These are phyloP conservation scores for Sugiyamaella mastotermitis DNA, from an alignment of 805 yeast genomes.

Conservation along the genomic window DNA sequence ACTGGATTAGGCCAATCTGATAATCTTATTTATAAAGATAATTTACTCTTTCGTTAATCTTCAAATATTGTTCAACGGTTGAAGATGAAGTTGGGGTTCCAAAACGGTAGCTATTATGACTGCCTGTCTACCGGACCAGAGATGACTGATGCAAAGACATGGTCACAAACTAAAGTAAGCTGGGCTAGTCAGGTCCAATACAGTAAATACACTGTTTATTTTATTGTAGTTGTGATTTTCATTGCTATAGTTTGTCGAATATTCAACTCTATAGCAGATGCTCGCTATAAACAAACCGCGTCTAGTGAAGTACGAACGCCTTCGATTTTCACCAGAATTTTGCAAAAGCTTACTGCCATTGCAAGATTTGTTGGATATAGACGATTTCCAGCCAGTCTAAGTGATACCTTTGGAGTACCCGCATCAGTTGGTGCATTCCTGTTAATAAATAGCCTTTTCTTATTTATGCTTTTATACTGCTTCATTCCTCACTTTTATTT, in stretches of 20 bases:
- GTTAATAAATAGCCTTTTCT: slow-evolving; percentile 3
- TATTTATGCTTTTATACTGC: slow-evolving; percentile 8
- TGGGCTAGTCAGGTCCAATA: slow-evolving; percentile 12
- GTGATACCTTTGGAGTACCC: slow-evolving; percentile 9
- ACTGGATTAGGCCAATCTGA: too few relatives aligned
- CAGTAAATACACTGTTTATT: slow-evolving; percentile 14
- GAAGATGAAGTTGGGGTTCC: too few relatives aligned
- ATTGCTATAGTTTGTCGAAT: slow-evolving; percentile 9
- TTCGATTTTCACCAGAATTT: too few relatives aligned
- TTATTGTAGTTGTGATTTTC: slow-evolving; percentile 11
- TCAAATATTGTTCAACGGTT: too few relatives aligned
- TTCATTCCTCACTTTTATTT: slow-evolving; percentile 17
- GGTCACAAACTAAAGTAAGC: not conserved
- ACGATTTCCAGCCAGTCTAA: slow-evolving; percentile 10
- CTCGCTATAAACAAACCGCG: not conserved
- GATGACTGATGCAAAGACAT: not conserved
- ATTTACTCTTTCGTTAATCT: too few relatives aligned
- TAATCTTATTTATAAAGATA: too few relatives aligned
- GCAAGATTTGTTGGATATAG: slow-evolving; percentile 17
- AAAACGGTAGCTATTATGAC: slow-evolving; percentile 3
- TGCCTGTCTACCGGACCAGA: slow-evolving; percentile 8
- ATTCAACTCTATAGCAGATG: slow-evolving; percentile 8
- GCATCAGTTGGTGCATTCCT: slow-evolving; percentile 10
- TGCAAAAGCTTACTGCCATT: too few relatives aligned
- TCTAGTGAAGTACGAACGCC: not conserved